Evolutionary conservation across 2,329 filamentous ascomycete species (phyloP), one percentile per base, ranked within the genome.

Genomic region (Alternaria conjuncta): DNA sequence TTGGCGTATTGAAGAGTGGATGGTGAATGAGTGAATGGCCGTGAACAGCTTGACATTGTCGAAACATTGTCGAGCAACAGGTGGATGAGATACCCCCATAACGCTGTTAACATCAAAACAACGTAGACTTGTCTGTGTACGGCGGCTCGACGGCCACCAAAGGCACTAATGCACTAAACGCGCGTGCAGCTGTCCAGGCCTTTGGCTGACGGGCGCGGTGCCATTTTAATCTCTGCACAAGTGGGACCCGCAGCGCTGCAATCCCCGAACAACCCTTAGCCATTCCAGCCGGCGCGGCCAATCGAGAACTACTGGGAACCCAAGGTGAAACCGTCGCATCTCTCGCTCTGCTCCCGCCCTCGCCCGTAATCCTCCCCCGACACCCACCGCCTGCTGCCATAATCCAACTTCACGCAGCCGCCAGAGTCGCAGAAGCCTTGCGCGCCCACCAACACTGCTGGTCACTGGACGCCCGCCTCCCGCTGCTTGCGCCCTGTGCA

Each of bases 311-410:
- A 44, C 51, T 46, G 58, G 60, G 54, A 58, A 57, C 44, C 56
- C 60, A 55, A 60, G 36, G 60, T 75, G 73, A 75, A 75, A 75
- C 73, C 64, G 67, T 69, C 66, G 65, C 65, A 69, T 67, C 53
- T 61, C 57, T 55, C 25, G 45, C 51, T 44, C 60, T 60, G 50
- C 59, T 63, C 55, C 56, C 44, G 53, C 61, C 60, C 36, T 49
- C 56, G 41, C 60, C 56, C 66, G 68, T 65, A 68, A 71, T 63
- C 62, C 58, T 60, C 58, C 61, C 65, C 64, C 57, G 63, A 67
- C 67, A 63, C 58, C 71, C 67, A 65, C 67, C 26, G 58, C 54
- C 49, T 63, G 15, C 41, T 43, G 43, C 60, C 46, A 47, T 53
- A 21, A 56, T 66, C 66, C 44, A 49, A 66, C 26, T 61, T 54